Percentiles rank a stretch among this genome's conserved stretches.
phyloP scores from a whole-genome alignment of 352 stramenopile genomes.

The Globisporangium uncinulatum region DNA sequence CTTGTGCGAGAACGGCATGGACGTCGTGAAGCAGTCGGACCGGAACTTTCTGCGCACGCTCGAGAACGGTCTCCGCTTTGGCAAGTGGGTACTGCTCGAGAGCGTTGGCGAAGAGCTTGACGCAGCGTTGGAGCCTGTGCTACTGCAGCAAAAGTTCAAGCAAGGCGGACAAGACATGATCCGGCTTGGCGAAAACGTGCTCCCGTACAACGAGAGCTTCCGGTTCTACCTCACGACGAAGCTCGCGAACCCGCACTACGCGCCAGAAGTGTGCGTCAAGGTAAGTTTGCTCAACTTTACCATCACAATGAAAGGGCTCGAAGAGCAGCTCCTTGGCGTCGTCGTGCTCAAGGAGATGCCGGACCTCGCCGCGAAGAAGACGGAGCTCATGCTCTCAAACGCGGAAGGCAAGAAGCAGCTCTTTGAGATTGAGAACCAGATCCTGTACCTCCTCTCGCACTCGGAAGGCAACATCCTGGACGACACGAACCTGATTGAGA shows the following conservation, averaged over 20 bases:
- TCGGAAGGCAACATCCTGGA: conserved; percentile 92
- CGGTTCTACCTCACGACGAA: conserved; percentile 92
- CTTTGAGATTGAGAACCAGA: conserved; percentile 92
- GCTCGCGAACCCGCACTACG: conserved; percentile 90
- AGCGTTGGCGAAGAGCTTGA: conserved; percentile 89
- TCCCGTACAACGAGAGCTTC: conserved; percentile 90
- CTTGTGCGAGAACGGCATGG: conserved; percentile 87
- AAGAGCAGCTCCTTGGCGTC: conserved; percentile 88
- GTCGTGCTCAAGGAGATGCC: conserved; percentile 88
- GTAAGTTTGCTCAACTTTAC: conserved; percentile 92
- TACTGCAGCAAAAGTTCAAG: conserved; percentile 91
- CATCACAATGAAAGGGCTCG: conserved; percentile 88
- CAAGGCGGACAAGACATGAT: conserved; percentile 92
- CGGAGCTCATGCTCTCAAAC: conserved; percentile 86
- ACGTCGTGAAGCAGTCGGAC: conserved; percentile 89
- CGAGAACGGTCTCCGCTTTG: conserved; percentile 89
- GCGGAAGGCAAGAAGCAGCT: conserved; percentile 85
- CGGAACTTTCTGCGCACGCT: conserved; percentile 84
- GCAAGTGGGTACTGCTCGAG: conserved; percentile 89
- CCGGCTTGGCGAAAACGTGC: conserved; percentile 86
- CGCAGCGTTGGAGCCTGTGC: conserved; percentile 85
- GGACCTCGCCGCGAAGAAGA: conserved; percentile 89
- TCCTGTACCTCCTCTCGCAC: conserved; percentile 88
- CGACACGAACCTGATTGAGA: conserved; percentile 91
- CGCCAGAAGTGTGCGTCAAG: conserved; percentile 89